Evolutionary conservation across 148 eudicot species (phyloP).

Genomic region (Amaranthus hypochondriacus): DNA sequence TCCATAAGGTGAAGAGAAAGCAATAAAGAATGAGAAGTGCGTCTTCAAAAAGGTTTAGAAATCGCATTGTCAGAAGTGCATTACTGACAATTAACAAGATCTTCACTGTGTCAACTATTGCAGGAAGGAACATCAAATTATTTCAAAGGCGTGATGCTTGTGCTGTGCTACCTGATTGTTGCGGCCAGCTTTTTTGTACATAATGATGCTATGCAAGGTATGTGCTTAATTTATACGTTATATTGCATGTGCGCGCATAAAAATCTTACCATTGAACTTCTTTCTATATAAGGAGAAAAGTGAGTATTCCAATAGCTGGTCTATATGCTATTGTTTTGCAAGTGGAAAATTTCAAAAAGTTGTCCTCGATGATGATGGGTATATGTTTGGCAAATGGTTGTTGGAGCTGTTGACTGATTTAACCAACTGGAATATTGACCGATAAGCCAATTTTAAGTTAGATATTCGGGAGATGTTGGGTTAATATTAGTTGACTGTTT

Average conservation of each 20-base stretch:
- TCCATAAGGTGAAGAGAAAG: too few species aligned
- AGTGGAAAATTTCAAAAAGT: background rate
- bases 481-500: background rate
- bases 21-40: background rate
- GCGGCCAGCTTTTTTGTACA: slow-evolving; percentile 99
- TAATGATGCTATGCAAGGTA: slow-evolving; percentile 42
- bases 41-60: background rate
- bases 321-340: background rate
- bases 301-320: background rate
- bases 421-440: too few species aligned
- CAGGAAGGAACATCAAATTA: slow-evolving; percentile 96
- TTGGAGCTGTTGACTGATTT: too few species aligned
- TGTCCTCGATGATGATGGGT: background rate
- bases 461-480: too few species aligned
- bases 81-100: background rate
- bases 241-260: background rate
- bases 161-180: slow-evolving; percentile 86
- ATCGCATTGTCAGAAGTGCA: background rate
- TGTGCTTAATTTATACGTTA: background rate
- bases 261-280: background rate
- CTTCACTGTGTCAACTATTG: slow-evolving; percentile 18
- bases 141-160: slow-evolving; percentile 94
- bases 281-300: background rate
- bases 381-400: too few species aligned
- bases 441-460: too few species aligned